Percentiles rank a stretch among this genome's conserved stretches.
Evolutionary conservation across 371 early-diverging fungal genomes (phyloP).

Genomic region (Smittium mucronatum): DNA sequence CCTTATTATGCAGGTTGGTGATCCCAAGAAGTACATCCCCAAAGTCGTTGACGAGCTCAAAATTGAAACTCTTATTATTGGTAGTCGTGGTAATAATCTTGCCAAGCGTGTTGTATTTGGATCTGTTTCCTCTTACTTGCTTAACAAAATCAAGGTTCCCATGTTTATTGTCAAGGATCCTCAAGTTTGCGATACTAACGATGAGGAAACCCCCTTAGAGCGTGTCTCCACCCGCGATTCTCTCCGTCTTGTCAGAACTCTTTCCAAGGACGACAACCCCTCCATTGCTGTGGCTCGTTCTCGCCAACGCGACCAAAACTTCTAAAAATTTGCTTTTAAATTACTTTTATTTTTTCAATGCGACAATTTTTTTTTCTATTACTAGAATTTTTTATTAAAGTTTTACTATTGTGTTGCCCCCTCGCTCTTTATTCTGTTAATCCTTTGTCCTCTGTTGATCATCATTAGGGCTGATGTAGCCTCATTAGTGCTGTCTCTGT

Average conservation of each 20-base stretch:
- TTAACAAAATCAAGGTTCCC: constrained; percentile 10
- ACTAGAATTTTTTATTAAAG: neutral
- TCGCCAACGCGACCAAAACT: constrained; percentile 10
- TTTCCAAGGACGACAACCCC: constrained; percentile 4
- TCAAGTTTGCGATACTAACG: neutral
- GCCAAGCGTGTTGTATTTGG: constrained; percentile 7
- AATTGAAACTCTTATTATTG: constrained; percentile 11
- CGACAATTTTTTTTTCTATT: neutral
- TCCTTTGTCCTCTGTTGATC: neutral
- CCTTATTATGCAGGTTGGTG: constrained; percentile 2
- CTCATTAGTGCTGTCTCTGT: neutral
- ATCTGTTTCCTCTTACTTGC: constrained; percentile 13
- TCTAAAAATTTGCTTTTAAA: neutral
- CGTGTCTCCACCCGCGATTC: constrained; percentile 10
- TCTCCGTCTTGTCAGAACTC: constrained; percentile 8
- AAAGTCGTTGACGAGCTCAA: neutral
- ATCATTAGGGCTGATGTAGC: neutral
- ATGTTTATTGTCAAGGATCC: constrained; percentile 11
- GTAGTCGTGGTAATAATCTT: constrained; percentile 12
- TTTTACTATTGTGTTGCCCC: neutral
- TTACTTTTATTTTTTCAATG: neutral
- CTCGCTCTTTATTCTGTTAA: neutral
- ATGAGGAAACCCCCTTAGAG: constrained; percentile 8
- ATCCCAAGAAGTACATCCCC: constrained; percentile 11
- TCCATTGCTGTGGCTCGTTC: constrained; percentile 7